Evolutionary conservation across 2,329 filamentous ascomycete species (phyloP).

Genomic region (Raffaelea ambrosiae): DNA sequence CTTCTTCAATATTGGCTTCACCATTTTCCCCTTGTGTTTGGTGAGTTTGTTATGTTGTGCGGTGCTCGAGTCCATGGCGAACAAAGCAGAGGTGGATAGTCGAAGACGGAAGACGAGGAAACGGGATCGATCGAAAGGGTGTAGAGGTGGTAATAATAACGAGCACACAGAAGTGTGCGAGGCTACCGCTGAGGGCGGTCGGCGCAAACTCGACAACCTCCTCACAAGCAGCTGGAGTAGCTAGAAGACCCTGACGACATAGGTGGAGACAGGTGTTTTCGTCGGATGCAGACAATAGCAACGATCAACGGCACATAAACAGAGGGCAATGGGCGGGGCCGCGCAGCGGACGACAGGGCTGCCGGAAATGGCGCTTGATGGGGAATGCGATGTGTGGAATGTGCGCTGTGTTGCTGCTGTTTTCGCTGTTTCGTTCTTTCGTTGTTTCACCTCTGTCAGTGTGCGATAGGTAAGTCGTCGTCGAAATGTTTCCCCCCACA

Average conservation of each 20-base stretch:
- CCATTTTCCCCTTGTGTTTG: slow-evolving; percentile 39
- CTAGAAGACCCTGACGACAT: slow-evolving; percentile 3
- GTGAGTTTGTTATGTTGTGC: slow-evolving; percentile 26
- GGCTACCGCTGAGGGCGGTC: not conserved
- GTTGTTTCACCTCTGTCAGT: too few relatives aligned
- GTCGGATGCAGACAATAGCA: not conserved
- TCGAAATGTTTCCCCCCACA: not conserved
- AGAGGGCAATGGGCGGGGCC: not conserved
- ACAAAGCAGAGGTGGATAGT: too few relatives aligned
- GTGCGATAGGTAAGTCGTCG: too few relatives aligned
- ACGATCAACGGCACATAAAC: not conserved
- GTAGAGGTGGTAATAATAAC: too few relatives aligned
- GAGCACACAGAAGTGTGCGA: too few relatives aligned
- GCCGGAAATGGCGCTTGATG: not conserved
- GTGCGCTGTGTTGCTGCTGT: too few relatives aligned
- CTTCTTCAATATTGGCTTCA: slow-evolving; percentile 58
- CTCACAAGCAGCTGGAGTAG: not conserved
- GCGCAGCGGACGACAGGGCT: not conserved
- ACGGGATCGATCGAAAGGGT: too few relatives aligned
- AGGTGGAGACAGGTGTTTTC: too few relatives aligned
- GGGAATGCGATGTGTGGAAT: not conserved
- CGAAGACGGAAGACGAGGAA: too few relatives aligned
- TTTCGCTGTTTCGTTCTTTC: too few relatives aligned
- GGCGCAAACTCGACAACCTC: not conserved
- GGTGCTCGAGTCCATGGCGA: slow-evolving; percentile 15